Conservation (phyloP, 305 asterid genomes). For the Fraxinus angustifolia region DNA sequence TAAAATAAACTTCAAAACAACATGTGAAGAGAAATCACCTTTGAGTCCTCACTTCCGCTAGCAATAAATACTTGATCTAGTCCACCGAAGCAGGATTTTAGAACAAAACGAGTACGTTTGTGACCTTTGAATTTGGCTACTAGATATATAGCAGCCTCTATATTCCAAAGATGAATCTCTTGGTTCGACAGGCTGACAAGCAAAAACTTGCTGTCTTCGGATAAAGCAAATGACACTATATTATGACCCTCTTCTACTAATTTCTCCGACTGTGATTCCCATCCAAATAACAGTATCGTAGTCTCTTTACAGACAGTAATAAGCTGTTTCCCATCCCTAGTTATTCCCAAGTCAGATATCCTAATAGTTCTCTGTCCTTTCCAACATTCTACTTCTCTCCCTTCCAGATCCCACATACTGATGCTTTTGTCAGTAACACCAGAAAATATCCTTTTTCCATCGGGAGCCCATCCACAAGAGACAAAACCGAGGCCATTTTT, state of each 20-base stretch:
- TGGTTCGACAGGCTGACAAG: slow-evolving; percentile 63
- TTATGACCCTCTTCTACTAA: slow-evolving; percentile 63
- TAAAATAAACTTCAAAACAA: neutral
- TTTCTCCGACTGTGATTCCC: slow-evolving; percentile 60
- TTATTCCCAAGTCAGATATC: slow-evolving; percentile 60
- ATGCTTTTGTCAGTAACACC: slow-evolving; percentile 75
- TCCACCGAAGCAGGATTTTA: slow-evolving; percentile 84
- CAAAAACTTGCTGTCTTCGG: slow-evolving; percentile 61
- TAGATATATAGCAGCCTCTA: slow-evolving; percentile 45
- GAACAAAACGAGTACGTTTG: slow-evolving; percentile 62
- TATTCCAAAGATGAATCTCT: slow-evolving; percentile 78
- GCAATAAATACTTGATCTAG: slow-evolving; percentile 65
- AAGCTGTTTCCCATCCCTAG: slow-evolving; percentile 60
- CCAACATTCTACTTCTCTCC: slow-evolving; percentile 70
- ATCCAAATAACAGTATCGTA: slow-evolving; percentile 45
- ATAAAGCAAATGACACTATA: slow-evolving; percentile 64
- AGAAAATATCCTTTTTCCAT: slow-evolving; percentile 58
- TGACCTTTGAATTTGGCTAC: slow-evolving; percentile 71
- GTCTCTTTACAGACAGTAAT: slow-evolving; percentile 63
- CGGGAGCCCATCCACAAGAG: slow-evolving; percentile 86
- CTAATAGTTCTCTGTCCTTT: slow-evolving; percentile 57
- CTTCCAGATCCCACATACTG: slow-evolving; percentile 76
- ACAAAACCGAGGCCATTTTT: slow-evolving; percentile 58
- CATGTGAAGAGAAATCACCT: slow-evolving; percentile 41
- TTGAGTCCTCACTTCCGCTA: slow-evolving; percentile 91